Evolutionary conservation across 2,329 filamentous ascomycete species (phyloP), one percentile per base, ranked within the genome.

Genomic region (Rhinocladiella mackenziei): DNA sequence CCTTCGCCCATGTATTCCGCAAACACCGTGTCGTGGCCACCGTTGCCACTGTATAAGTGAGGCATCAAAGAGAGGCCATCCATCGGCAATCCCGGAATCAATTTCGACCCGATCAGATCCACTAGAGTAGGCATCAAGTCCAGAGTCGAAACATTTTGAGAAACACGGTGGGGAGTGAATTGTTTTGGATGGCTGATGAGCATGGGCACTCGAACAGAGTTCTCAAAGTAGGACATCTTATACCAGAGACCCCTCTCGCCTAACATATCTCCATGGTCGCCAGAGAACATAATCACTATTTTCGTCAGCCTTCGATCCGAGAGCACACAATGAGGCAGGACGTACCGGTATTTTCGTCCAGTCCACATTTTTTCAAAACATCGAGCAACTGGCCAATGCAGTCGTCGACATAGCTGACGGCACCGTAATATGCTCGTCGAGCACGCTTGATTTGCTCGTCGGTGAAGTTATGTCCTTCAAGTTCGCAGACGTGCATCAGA

Each of bases 141-240:
- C 60, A 96, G 78, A 0, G 89, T 95, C 8, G 88, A 94, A 9
- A 96, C 89, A 54, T 89, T 94, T 65, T 91, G 75, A 13, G 76
- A 75, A 19, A 96, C 84, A 23, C 81, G 83, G 69, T 81, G 87
- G 22, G 89, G 82, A 10, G 74, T 63, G 65, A 91, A 94, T 50
- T 75, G 76, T 58, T 81, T 74, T 18, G 89, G 89, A 58, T 89
- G 81, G 65, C 88, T 83, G 62, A 95, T 77, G 54, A 96, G 74
- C 62, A 96, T 81, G 1, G 89, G 89, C 15, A 96, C 89, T 19
- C 89, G 84, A 33, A 88, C 87, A 9, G 88, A 94, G 29, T 83
- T 83, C 74, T 96, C 89, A 59, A 89, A 95, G 77, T 92, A 96
- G 61, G 81, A 88, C 89, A 96, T 96, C 76, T 96, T 96, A 74